Evolutionary conservation across 2,329 filamentous ascomycete genomes (phyloP), one percentile per base, ranked within the genome.

Genomic region (Teratosphaeriaceae sp.): DNA sequence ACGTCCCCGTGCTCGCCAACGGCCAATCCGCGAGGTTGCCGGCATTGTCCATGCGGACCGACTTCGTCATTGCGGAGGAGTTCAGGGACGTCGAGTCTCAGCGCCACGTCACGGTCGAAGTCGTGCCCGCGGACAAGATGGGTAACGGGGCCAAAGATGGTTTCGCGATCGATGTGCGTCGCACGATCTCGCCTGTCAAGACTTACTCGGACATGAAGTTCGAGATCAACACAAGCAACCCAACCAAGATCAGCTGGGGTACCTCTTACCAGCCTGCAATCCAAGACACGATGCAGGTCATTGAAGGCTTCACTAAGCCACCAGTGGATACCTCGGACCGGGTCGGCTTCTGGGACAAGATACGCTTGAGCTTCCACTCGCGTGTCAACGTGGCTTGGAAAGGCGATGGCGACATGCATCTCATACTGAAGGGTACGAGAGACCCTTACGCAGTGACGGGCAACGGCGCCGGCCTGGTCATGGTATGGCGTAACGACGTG

Each of bases 211-310:
- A 97, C 59, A 89, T 96, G 64, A 79, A 78, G 24, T 75, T 98
- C 55, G 86, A 95, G 50, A 89, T 98, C 64, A 95, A 97, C 63
- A 96, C 90, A 2, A 85, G 83, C 42, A 79, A 90, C 45, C 87
- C 94, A 2, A 98, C 92, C 0, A 81, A 86, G 34, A 90, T 98
- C 41, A 96, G 90, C 0, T 98, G 92, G 94, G 89, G 89, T 6
- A 89, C 92, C 35, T 95, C 89, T 2, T 98, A 97, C 59, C 94
- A 98, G 59, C 92, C 94, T 21, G 90, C 90, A 1, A 90, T 98
- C 38, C 92, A 98, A 63, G 94, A 98, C 60, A 95, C 97, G 85
- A 98, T 98, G 92, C 96, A 97, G 78, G 89, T 89, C 20, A 85
- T 98, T 48, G 92, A 98, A 65, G 90, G 86, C 2, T 97, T 98